Base-by-base conservation (phyloP, 2,329 filamentous ascomycete genomes). In the Trichoderma oligosporum region DNA sequence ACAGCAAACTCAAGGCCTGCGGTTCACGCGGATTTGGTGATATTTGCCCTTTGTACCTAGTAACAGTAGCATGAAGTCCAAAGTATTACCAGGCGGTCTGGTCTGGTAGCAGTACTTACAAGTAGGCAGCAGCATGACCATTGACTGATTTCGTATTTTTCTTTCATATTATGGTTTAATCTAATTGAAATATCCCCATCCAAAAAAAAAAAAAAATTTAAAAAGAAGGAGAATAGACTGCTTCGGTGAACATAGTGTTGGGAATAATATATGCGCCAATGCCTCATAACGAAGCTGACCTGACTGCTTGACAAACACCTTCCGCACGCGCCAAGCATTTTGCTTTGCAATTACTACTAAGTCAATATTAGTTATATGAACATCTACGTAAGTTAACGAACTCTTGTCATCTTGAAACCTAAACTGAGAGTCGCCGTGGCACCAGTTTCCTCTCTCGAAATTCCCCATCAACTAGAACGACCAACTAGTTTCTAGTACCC, bases 151-250 rank as follows among this genome's bases (percentile, higher is more conserved):
- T 55, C 52, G 31, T 36, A 51, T 39, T 51, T 39, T n/a, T 38
- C 35, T 39, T 38, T 31, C 47, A 16, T 22, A 18, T 36, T 39
- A 46, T 46, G 52, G 41, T 7, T 22, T 55, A 55, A 55, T 55
- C 52, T 38, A 55, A 55, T 41, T 46, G 52, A 46, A 46, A 55
- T 46, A 22, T 45, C 41, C 11, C 25, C 52, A 38, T 45, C 35
- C 29, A 27, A 35, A 24, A 20, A 7, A 38, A 11, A 35, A n/a
- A n/a, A n/a, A n/a, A n/a, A n/a, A n/a, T n/a, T n/a, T n/a, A n/a
- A n/a, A n/a, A n/a, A n/a, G n/a, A n/a, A n/a, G n/a, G n/a, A n/a
- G n/a, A n/a, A n/a, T n/a, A n/a, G n/a, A 41, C 16, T 29, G 24
- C 27, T 44, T 53, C 41, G 41, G 41, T 24, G 42, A n/a, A 4